Conservation (phyloP, 208 protist species). For the Histomonas meleagridis region DNA sequence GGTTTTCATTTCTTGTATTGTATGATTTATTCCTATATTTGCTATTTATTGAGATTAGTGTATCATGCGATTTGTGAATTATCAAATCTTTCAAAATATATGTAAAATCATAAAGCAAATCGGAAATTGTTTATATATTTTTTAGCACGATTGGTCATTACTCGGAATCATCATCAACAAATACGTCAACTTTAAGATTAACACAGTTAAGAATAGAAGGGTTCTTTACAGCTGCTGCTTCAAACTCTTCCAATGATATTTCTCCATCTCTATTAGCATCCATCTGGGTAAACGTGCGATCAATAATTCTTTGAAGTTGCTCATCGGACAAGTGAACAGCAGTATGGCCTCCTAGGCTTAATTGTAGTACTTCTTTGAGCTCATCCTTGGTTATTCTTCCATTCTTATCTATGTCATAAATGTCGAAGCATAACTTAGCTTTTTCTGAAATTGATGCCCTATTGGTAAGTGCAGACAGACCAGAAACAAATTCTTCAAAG, state of each 20-base stretch:
- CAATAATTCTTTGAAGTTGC: background rate
- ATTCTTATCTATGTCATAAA: background rate
- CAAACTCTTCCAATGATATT: background rate
- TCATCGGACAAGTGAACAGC: background rate
- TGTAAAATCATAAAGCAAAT: too few species aligned
- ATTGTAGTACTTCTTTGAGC: background rate
- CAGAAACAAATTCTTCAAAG: background rate
- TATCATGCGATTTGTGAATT: too few species aligned
- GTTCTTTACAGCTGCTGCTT: background rate
- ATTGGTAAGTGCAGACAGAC: background rate
- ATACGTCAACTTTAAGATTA: background rate
- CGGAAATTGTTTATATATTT: too few species aligned
- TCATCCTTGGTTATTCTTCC: background rate
- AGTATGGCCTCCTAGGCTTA: background rate
- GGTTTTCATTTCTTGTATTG: too few species aligned
- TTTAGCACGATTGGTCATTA: too few species aligned
- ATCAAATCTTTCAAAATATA: too few species aligned
- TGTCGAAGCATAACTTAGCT: background rate
- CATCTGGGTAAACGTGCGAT: background rate
- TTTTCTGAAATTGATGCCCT: background rate
- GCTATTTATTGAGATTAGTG: too few species aligned
- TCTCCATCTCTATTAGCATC: background rate
- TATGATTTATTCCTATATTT: too few species aligned
- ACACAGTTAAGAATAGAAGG: background rate
- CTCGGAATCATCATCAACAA: too few species aligned